Evolutionary conservation across 2,329 filamentous ascomycete genomes (phyloP).

Genomic region (Paracoccidioides brasiliensis): DNA sequence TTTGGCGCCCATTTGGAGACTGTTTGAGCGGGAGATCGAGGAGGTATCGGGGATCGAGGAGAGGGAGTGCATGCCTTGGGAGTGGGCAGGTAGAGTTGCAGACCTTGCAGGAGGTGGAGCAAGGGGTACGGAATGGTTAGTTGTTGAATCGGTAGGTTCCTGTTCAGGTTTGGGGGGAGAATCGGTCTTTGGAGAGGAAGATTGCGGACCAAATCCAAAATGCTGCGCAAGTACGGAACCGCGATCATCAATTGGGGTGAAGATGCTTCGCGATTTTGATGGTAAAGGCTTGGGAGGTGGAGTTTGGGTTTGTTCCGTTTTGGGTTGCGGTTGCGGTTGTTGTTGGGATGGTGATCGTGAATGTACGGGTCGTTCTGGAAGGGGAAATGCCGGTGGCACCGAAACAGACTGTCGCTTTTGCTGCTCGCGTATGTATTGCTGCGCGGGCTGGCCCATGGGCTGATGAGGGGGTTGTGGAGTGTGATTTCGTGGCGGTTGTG

Average conservation of each 20-base stretch:
- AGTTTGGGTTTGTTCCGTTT: conserved; percentile 32
- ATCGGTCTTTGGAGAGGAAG: conserved; percentile 34
- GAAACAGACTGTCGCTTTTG: conserved; percentile 52
- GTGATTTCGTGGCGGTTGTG: conserved; percentile 14
- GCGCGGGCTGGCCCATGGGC: conserved; percentile 42
- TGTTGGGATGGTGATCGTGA: conserved; percentile 41
- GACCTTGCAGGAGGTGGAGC: conserved; percentile 36
- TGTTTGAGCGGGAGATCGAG: conserved; percentile 67
- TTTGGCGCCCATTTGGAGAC: conserved; percentile 52
- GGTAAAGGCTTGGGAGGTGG: conserved; percentile 50
- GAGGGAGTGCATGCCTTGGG: conserved; percentile 38
- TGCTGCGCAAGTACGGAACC: conserved; percentile 79
- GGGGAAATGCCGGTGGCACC: conserved; percentile 53
- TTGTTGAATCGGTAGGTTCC: conserved; percentile 48
- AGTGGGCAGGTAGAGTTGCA: conserved; percentile 38
- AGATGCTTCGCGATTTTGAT: conserved; percentile 76
- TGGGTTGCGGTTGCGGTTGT: conserved; percentile 36
- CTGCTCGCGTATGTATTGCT: conserved; percentile 66
- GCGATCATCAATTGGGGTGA: conserved; percentile 91
- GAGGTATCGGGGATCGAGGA: conserved; percentile 57
- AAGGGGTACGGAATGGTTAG: conserved; percentile 44
- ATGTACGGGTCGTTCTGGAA: conserved; percentile 42
- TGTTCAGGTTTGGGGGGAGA: conserved; percentile 24
- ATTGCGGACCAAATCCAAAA: conserved; percentile 52
- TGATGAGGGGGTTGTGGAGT: conserved; percentile 32